A percentile compares a stretch with the other conserved stretches of the same genome.
phyloP scores from a whole-genome alignment of 1,284 basidiomycete genomes.

The Trichosporon inkin region DNA sequence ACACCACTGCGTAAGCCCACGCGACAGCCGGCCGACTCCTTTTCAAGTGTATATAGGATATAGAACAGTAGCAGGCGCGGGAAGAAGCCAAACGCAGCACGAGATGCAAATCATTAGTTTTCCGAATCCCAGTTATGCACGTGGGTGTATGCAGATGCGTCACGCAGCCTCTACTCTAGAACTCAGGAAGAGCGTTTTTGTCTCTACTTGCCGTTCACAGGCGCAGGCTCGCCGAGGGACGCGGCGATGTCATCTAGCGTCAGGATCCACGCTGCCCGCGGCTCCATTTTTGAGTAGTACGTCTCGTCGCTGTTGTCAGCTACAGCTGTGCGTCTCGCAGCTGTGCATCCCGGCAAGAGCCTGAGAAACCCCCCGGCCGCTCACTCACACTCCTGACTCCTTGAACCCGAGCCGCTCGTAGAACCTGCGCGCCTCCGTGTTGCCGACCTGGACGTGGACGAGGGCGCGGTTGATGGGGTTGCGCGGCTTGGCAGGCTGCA shows the following conservation, averaged over 20 bases:
- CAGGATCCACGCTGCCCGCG: slow-evolving; percentile 41
- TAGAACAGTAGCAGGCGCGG: no score
- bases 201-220: background rate
- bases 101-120: background rate
- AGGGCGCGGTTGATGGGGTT: slow-evolving; percentile 40
- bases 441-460: slow-evolving; percentile 47
- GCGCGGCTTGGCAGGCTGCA: slow-evolving; percentile 33
- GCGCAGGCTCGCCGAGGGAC: slow-evolving; percentile 28
- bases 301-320: slow-evolving; percentile 34
- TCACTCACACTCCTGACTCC: slow-evolving; percentile 41
- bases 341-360: no score
- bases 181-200: slow-evolving; percentile 4
- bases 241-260: slow-evolving; percentile 44
- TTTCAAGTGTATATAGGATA: background rate
- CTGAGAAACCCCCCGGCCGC: no score
- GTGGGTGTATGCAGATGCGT: background rate
- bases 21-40: background rate
- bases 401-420: slow-evolving; percentile 48
- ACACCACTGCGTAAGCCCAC: background rate
- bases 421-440: slow-evolving; percentile 45
- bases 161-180: background rate
- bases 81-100: background rate
- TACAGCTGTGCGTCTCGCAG: no score
- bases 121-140: background rate
- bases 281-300: slow-evolving; percentile 48